These are phyloP conservation scores for Brassica napus DNA, from an alignment of 345 rosid genomes.

Conservation along the genomic window Da-Ae NC_063445.1:53441501-53442000, in stretches of 20 bases:
- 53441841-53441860: constrained; percentile 21
- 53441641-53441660: background rate
- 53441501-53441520: too few relatives aligned
- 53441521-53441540: too few relatives aligned
- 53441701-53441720: constrained; percentile 35
- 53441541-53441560: too few relatives aligned
- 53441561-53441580: too few relatives aligned
- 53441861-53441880: constrained; percentile 15
- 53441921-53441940: too few relatives aligned
- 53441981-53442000: too few relatives aligned
- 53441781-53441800: constrained; percentile 34
- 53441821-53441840: constrained; percentile 18
- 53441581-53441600: too few relatives aligned
- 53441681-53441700: constrained; percentile 31
- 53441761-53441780: constrained; percentile 34
- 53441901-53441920: background rate
- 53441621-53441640: background rate
- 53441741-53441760: constrained; percentile 34
- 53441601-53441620: background rate
- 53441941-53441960: too few relatives aligned
- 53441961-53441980: too few relatives aligned
- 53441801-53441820: constrained; percentile 27
- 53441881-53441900: constrained; percentile 22
- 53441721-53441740: constrained; percentile 41
- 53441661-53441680: constrained; percentile 18